These are phyloP conservation scores for Coprinellus aureogranulatus DNA, from an alignment of 768 basidiomycete genomes.

Conservation along the genomic window DNA sequence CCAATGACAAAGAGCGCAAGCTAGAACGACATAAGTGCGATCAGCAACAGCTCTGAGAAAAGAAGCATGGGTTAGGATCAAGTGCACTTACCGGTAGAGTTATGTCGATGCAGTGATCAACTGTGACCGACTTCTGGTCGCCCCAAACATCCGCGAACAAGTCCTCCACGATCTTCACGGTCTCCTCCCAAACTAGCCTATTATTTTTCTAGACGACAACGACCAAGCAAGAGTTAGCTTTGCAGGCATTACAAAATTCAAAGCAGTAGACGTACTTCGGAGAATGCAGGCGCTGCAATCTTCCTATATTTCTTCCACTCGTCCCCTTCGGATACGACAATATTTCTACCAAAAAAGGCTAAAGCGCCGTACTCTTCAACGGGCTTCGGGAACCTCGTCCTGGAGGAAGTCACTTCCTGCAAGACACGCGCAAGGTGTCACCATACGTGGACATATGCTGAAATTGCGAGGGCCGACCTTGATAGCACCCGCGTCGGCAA, in stretches of 20 bases:
- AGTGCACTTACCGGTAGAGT: conserved; percentile 46
- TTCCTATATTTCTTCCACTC: conserved; percentile 67
- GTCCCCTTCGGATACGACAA: conserved; percentile 62
- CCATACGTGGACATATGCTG: neutral
- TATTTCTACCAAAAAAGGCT: conserved; percentile 55
- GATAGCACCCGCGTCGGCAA: conserved; percentile 41
- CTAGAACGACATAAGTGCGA: conserved; percentile 24
- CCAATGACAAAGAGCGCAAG: conserved; percentile 57
- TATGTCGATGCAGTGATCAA: conserved; percentile 49
- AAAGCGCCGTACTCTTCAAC: conserved; percentile 44
- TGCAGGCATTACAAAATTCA: neutral
- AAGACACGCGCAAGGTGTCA: neutral
- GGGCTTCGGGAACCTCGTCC: conserved; percentile 58
- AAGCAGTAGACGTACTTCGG: conserved; percentile 40
- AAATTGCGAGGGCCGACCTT: conserved; percentile 27
- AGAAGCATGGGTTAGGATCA: neutral
- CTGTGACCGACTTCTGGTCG: conserved; percentile 28
- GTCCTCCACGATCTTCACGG: conserved; percentile 39
- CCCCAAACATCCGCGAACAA: conserved; percentile 51
- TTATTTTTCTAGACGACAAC: conserved; percentile 37
- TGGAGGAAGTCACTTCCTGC: conserved; percentile 50
- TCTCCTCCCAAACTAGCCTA: conserved; percentile 49
- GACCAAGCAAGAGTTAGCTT: neutral
- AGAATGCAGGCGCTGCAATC: conserved; percentile 63
- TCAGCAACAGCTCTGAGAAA: conserved; percentile 1